Base-by-base conservation (phyloP, 2,329 filamentous ascomycete species). In the Raffaelea deltoideospora region DNA sequence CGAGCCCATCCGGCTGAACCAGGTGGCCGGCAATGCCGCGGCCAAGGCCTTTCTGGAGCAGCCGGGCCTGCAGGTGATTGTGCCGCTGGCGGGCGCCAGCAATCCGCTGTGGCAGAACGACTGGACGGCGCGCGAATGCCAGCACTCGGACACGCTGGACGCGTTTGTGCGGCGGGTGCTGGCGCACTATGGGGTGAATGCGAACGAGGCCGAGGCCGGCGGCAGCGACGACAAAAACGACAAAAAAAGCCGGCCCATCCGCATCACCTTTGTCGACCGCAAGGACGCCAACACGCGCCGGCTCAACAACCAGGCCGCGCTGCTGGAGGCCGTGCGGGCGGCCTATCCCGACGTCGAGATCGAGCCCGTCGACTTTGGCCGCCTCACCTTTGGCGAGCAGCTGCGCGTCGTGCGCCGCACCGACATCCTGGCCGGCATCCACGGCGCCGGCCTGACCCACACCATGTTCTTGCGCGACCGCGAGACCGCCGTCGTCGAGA, bases 101-200 rank as follows among this genome's bases (percentile, higher is more conserved):
- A 63, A 59, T 41, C 58, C 60, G 1, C 42, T 59, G 15, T 63
- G 60, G 60, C 51, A 58, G 38, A 55, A 53, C n/a, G 57, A 62
- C 41, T 60, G 54, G 52, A 44, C 48, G 5, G 36, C 48, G 6
- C 47, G 48, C 17, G 39, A 48, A 22, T 63, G 58, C 42, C 39
- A 34, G n/a, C 41, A 45, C 10, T 52, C 54, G 0, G 40, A 45
- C 10, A 47, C 54, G 3, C 44, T 59, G n/a, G 33, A 39, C 19
- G 50, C 50, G 3, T 60, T 61, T 38, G 47, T 48, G 5, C 38
- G 40, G 17, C 53, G 56, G 18, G 49, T 56, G 18, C 48, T 58
- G 10, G 34, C 40, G 10, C 47, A 50, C 40, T 58, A 53, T 41
- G 35, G 45, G 5, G 33, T 38, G 8, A n/a, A 13, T 5, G 26